Base-by-base conservation (phyloP, 176 grass and related monocot genomes). In the Carex scoparia region DNA sequence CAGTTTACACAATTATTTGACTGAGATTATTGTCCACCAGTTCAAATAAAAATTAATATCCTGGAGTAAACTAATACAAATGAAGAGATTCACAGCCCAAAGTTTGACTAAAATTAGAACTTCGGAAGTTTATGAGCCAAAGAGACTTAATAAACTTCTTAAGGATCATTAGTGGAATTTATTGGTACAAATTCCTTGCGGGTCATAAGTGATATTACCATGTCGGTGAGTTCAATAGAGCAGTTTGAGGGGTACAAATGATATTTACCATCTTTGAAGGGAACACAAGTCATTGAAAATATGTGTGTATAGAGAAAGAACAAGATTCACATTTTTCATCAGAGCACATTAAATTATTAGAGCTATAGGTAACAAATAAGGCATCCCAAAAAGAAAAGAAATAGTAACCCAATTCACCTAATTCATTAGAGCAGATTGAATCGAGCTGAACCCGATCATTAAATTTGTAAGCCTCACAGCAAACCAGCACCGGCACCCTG, bases 401-500 rank as follows among this genome's bases (percentile, higher is more conserved):
- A 32, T 28, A 30, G 68, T 71, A 46, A 33, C 11, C 33, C 11
- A 16, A 15, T 81, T 69, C 87, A 97, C 94, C 94, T 81, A 97
- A 85, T 85, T 94, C 94, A 79, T 97, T 97, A 18, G 51, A 90
- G 80, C 91, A 94, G 90, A 97, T 94, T 33, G 88, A 97, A 89
- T 94, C 94, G 51, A 97, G 86, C 84, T 97, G 94, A 61, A 92
- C 90, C 59, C 94, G 91, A 87, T 97, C 94, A 84, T 90, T 85
- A 85, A 97, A 94, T 53, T 97, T 97, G 86, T 92, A 97, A 81
- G 94, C 91, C 82, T 92, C 91, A 66, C 90, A 97, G 62, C 90
- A 97, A 33, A 97, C 79, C 65, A 97, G 83, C 84, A 97, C 94
- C 69, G 91, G 90, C 81, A 92, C 88, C 55, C 61, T 60, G 85